Percentiles rank a stretch among this genome's conserved stretches.
phyloP scores from a whole-genome alignment of 2,329 filamentous ascomycete genomes.

The Aspergillus hiratsukae region DNA sequence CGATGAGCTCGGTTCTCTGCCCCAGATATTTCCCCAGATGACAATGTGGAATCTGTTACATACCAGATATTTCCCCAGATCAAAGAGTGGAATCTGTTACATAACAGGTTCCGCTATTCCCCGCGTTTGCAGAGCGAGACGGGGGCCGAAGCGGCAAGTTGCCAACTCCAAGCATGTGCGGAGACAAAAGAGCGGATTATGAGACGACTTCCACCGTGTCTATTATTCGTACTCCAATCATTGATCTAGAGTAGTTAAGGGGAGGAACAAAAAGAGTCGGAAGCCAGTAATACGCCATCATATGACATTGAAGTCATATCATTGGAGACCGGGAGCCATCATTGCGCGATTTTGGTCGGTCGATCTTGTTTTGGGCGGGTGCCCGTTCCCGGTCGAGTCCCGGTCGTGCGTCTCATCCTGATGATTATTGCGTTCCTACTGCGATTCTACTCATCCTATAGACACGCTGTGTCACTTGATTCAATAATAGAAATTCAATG shows the following conservation, averaged over 20 bases:
- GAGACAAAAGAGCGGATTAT: neutral
- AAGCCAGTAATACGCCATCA: neutral
- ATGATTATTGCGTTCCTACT: neutral
- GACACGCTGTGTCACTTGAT: neutral
- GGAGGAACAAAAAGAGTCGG: neutral
- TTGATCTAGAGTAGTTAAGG: neutral
- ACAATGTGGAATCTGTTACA: no score
- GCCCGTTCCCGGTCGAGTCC: neutral
- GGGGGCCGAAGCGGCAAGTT: slow-evolving; percentile 7
- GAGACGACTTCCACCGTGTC: neutral
- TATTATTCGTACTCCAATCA: neutral
- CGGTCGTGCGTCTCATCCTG: neutral
- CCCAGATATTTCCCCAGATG: neutral
- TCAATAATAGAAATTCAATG: neutral
- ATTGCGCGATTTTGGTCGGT: neutral
- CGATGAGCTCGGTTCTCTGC: neutral
- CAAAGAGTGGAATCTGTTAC: slow-evolving; percentile 27
- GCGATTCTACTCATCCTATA: neutral
- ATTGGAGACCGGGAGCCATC: neutral
- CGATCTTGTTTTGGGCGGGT: neutral
- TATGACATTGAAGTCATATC: neutral
- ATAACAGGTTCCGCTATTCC: slow-evolving; percentile 22
- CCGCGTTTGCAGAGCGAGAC: slow-evolving; percentile 17
- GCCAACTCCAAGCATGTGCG: neutral
- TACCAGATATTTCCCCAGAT: slow-evolving; percentile 3